phyloP scores from a whole-genome alignment of 1,284 basidiomycete genomes.

The Ceratobasidium sp. region DNA sequence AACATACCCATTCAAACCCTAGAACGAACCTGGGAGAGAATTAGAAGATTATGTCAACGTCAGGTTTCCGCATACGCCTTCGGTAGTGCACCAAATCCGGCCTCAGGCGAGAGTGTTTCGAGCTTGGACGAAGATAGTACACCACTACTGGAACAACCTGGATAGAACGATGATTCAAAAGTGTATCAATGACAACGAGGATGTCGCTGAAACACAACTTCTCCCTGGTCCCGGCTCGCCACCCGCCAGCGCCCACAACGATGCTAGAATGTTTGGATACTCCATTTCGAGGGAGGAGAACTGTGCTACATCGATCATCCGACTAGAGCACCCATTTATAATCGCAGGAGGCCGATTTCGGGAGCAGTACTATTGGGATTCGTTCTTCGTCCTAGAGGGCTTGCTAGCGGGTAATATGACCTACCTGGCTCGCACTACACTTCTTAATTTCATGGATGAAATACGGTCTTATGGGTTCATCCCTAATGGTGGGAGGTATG shows the following conservation, averaged over 20 bases:
- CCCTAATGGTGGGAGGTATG: conserved; percentile 85
- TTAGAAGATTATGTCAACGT: not conserved
- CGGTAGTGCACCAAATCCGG: not conserved
- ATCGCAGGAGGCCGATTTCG: conserved; percentile 85
- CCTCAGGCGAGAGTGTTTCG: not conserved
- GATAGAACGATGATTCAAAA: conserved; percentile 18
- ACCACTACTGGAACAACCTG: conserved; percentile 27
- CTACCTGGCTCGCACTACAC: conserved; percentile 77
- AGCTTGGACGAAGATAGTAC: conserved; percentile 15
- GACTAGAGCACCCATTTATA: conserved; percentile 90
- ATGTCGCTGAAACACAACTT: no score
- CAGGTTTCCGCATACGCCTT: conserved; percentile 6
- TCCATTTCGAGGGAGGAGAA: conserved; percentile 60
- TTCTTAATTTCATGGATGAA: conserved; percentile 95
- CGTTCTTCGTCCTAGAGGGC: conserved; percentile 68
- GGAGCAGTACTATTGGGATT: conserved; percentile 83
- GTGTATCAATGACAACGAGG: no score
- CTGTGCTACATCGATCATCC: conserved; percentile 88
- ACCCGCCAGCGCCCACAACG: no score
- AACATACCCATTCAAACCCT: not conserved
- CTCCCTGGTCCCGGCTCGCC: conserved; percentile 11
- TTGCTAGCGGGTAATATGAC: conserved; percentile 83
- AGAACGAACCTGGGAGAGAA: not conserved
- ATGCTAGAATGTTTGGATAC: conserved; percentile 66
- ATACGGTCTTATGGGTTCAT: conserved; percentile 86